phyloP scores from a whole-genome alignment of 768 basidiomycete species.

The Boletus rubropictus region DNA sequence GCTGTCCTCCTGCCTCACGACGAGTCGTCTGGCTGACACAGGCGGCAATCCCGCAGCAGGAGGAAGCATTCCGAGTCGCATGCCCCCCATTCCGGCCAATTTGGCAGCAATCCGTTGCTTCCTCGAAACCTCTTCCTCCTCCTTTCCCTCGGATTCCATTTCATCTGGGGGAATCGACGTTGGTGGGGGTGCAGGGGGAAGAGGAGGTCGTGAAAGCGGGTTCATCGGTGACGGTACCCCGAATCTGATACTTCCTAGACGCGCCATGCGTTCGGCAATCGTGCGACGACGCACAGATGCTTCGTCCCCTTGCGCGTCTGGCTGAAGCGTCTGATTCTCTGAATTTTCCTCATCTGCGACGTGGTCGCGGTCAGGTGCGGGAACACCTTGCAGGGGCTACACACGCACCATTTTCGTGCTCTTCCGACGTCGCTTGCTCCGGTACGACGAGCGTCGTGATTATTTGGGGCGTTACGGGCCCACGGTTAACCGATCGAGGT shows the following conservation, averaged over 20 bases:
- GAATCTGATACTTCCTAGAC: constrained; percentile 79
- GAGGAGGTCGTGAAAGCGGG: constrained; percentile 34
- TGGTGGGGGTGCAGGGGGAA: constrained; percentile 34
- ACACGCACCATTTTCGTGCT: constrained; percentile 8
- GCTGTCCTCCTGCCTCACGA: constrained; percentile 24
- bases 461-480: constrained; percentile 22
- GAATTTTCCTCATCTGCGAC: constrained; percentile 12
- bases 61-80: constrained; percentile 54
- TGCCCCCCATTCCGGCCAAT: constrained; percentile 51
- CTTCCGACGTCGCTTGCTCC: constrained; percentile 8
- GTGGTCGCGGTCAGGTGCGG: not conserved
- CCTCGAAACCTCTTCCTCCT: constrained; percentile 59
- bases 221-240: constrained; percentile 53
- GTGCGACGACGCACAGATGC: constrained; percentile 56
- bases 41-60: constrained; percentile 16
- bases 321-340: constrained; percentile 6
- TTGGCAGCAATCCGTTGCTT: constrained; percentile 49
- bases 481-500: constrained; percentile 10
- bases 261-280: constrained; percentile 94
- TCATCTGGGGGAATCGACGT: constrained; percentile 29
- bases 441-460: constrained; percentile 15
- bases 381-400: not conserved
- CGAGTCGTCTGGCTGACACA: constrained; percentile 12
- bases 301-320: constrained; percentile 34
- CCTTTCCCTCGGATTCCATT: constrained; percentile 24